phyloP scores from a whole-genome alignment of 202 grass and related monocot genomes.

The Zizania palustris region DNA sequence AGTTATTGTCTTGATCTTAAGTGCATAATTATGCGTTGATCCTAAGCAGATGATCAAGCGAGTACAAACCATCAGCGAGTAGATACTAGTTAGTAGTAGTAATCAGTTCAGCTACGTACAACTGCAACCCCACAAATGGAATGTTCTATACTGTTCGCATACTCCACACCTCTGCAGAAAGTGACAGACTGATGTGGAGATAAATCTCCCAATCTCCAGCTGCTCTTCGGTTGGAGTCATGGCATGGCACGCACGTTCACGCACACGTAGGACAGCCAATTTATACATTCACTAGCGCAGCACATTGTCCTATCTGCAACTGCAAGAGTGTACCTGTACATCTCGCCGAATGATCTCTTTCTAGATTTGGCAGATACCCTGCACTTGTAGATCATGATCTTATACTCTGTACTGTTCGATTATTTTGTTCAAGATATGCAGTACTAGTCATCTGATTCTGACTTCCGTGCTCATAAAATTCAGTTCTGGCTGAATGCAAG shows the following conservation, averaged over 20 bases:
- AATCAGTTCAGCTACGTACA: conserved; percentile 13
- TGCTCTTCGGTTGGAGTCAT: conserved; percentile 12
- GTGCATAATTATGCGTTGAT: conserved; percentile 11
- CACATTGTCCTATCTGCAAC: neutral
- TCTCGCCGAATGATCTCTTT: neutral
- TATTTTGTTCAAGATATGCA: neutral
- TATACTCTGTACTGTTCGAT: neutral
- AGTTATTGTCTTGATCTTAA: neutral
- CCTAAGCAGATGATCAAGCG: neutral
- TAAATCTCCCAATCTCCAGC: conserved; percentile 1
- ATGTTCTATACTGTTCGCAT: conserved; percentile 38
- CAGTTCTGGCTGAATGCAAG: neutral
- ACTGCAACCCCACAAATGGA: conserved; percentile 40
- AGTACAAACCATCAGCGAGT: neutral
- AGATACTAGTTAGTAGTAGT: neutral
- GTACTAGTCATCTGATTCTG: neutral
- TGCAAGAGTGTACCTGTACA: neutral
- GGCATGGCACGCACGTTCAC: conserved; percentile 11
- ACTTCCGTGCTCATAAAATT: neutral
- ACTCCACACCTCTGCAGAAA: conserved; percentile 26
- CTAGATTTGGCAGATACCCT: neutral
- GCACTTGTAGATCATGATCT: conserved; percentile 17
- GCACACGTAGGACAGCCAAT: conserved; percentile 40
- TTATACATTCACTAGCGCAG: conserved; percentile 25
- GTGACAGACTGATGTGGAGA: conserved; percentile 21